Conservation (phyloP, 495 filamentous ascomycete species). For the Xylaria grammica region DNA sequence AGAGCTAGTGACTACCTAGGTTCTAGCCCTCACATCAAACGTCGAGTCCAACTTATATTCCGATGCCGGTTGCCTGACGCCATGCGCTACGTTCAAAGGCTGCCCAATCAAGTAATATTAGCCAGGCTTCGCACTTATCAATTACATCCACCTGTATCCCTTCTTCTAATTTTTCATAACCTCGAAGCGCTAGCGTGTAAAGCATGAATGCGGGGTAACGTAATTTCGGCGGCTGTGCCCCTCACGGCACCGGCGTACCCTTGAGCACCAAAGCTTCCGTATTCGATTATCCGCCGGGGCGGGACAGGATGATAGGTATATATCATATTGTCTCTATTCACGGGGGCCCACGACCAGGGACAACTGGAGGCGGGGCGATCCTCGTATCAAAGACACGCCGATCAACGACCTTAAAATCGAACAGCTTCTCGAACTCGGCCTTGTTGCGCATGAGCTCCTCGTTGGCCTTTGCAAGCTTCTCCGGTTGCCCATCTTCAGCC, state of each 20-base stretch:
- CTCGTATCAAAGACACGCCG: conserved; percentile 48
- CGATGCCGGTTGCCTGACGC: too few relatives aligned
- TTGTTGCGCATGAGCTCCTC: conserved; percentile 40
- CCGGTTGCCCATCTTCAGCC: conserved; percentile 44
- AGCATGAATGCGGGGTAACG: not conserved
- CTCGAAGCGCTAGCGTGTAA: not conserved
- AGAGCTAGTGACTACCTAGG: too few relatives aligned
- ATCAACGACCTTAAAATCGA: conserved; percentile 50
- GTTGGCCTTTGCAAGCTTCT: conserved; percentile 47
- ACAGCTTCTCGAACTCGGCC: conserved; percentile 45
- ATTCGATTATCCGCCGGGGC: not conserved
- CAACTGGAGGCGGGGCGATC: conserved; percentile 28
- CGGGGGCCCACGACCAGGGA: conserved; percentile 23
- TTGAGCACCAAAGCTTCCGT: not conserved
- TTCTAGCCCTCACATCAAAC: too few relatives aligned
- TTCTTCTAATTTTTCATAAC: not conserved
- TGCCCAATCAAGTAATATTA: too few relatives aligned
- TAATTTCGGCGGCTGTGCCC: not conserved
- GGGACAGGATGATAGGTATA: too few relatives aligned
- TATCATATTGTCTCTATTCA: not conserved
- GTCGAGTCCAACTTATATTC: too few relatives aligned
- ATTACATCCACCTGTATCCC: too few relatives aligned
- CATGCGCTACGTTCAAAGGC: too few relatives aligned
- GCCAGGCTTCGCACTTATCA: too few relatives aligned
- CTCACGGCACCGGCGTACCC: not conserved